Conservation (phyloP, 805 yeast genomes). For the Candida silvicultrix region DNA sequence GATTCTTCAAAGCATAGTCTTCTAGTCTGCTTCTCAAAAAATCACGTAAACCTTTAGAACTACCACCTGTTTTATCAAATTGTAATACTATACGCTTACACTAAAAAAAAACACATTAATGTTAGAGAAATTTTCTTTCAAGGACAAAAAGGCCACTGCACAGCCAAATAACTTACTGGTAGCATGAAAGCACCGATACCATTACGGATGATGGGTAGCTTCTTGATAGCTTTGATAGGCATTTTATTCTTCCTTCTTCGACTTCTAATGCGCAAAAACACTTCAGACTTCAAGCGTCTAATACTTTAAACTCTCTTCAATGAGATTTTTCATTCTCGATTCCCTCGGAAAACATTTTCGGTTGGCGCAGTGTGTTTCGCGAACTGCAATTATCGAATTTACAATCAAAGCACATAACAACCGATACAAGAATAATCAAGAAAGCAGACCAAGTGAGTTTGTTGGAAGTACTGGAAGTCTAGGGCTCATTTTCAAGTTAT, state of each 20-base stretch:
- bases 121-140: too few species aligned
- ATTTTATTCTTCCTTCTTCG: too few species aligned
- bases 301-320: too few species aligned
- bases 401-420: not conserved
- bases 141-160: too few species aligned
- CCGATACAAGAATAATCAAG: too few species aligned
- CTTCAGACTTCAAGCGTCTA: too few species aligned
- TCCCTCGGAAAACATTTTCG: not conserved
- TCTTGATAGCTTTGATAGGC: constrained; percentile 58
- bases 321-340: not conserved
- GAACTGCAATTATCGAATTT: not conserved
- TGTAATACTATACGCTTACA: constrained; percentile 72
- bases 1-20: constrained; percentile 51
- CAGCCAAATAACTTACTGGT: too few species aligned
- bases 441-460: too few species aligned
- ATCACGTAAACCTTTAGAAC: constrained; percentile 78
- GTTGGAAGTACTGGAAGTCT: too few species aligned
- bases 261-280: too few species aligned
- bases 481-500: too few species aligned
- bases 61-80: constrained; percentile 95
- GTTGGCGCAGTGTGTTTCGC: not conserved
- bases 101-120: too few species aligned
- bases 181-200: constrained; percentile 70
- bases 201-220: constrained; percentile 57
- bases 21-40: constrained; percentile 50